Base-by-base conservation (phyloP, 805 yeast genomes). In the Lipomyces kockii region DNA sequence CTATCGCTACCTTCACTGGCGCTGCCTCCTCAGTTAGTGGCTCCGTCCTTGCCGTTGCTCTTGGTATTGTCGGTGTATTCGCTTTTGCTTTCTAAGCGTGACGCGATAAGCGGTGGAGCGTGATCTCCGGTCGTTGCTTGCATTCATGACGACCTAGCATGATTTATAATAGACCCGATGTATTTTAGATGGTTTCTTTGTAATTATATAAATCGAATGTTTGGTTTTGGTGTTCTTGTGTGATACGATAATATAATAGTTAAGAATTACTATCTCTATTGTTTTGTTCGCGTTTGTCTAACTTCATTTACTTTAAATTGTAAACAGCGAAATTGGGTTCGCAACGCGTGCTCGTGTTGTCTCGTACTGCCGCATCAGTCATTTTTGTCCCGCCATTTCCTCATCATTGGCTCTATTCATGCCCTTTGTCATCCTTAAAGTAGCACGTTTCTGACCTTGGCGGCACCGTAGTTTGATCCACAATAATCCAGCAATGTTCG, bases 21-120 rank as follows among this genome's bases (percentile, higher is more conserved):
- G 74, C 73, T 61, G 65, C 67, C 49, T 55, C 58, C 64, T 62
- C 70, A 4, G 65, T 66, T 55, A 53, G 53, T 32, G 69, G 60
- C 29, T 52, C 69, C 55, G 61, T 65, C 65, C 67, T 66, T 39
- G 66, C 67, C 20, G 71, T 71, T 37, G 53, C 61, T 27, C 67
- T 71, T 34, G 78, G 73, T 55, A 71, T 71, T 55, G 75, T 70
- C 60, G 72, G 72, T 58, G 67, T 68, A 57, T 67, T 73, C 43
- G 77, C 68, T 60, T 35, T 52, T 22, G 55, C 55, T 14, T 52
- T 52, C 55, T 52, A 52, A 52, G 17, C 9, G 53, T 29, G 32
- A 29, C 7, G 32, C 32, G 32, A 29, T 29, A 29, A 29, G 32
- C 32, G 32, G 32, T 29, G 32, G 32, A 29, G 2, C 6, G 6